These are phyloP conservation scores for Microascus cirrosus DNA, from an alignment of 2,329 filamentous ascomycete genomes.

Conservation along the genomic window DNA sequence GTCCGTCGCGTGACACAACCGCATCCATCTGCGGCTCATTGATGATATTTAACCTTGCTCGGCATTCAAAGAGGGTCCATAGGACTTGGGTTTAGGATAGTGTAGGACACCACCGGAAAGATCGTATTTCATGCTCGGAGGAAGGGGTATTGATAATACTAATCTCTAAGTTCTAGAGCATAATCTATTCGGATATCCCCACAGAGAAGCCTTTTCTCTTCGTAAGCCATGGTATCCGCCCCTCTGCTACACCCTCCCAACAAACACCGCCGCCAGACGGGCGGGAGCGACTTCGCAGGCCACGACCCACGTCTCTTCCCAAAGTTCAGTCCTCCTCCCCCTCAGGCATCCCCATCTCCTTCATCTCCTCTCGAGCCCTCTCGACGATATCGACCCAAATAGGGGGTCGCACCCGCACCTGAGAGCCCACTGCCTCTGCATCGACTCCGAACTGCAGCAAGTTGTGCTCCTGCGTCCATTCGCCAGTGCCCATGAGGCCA, in stretches of 20 bases:
- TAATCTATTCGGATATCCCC: neutral
- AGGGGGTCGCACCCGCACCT: constrained; percentile 20
- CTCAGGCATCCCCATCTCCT: neutral
- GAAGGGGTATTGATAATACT: neutral
- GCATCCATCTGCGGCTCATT: no score
- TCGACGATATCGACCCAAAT: constrained; percentile 34
- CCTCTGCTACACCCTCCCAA: neutral
- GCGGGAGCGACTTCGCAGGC: neutral
- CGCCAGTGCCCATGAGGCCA: constrained; percentile 42
- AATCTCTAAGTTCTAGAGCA: neutral
- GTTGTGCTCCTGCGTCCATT: constrained; percentile 40
- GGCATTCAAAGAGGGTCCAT: no score
- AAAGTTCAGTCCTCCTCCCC: neutral
- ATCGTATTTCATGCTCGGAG: neutral
- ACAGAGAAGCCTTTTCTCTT: neutral
- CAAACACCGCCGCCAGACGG: neutral
- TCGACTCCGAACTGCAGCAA: constrained; percentile 37
- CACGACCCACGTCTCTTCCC: neutral
- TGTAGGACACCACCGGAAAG: neutral
- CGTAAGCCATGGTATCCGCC: neutral
- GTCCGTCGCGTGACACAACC: no score
- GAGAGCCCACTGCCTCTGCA: constrained; percentile 26
- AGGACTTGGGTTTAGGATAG: no score
- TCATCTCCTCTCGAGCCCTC: constrained; percentile 15
- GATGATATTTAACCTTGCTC: no score